A percentile compares a stretch with the other conserved stretches of the same genome.
Evolutionary conservation across 2,329 filamentous ascomycete genomes (phyloP).

Genomic region (Scolecobasidium constrictum): DNA sequence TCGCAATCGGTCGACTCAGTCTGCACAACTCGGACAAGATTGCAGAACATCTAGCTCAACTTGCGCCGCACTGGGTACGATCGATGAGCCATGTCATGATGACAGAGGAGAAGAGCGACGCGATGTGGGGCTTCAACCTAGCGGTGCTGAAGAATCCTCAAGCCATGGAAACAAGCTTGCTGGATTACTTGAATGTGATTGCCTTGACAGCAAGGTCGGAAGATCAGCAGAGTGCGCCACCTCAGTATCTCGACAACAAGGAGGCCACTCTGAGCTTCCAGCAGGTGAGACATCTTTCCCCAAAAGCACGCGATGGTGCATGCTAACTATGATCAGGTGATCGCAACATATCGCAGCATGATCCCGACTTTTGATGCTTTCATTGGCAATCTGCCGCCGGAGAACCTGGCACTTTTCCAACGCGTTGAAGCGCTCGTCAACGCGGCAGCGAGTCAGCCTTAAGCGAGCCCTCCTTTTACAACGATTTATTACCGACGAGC

Average conservation of each 20-base stretch:
- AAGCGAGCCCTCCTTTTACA: background rate
- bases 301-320: no score
- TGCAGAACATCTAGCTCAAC: conserved; percentile 66
- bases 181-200: conserved; percentile 75
- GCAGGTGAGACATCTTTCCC: conserved; percentile 46
- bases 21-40: conserved; percentile 66
- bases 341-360: conserved; percentile 42
- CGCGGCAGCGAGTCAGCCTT: background rate
- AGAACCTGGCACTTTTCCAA: conserved; percentile 10
- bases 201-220: conserved; percentile 53
- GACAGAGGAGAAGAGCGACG: conserved; percentile 88
- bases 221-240: conserved; percentile 23
- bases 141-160: conserved; percentile 79
- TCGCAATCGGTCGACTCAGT: conserved; percentile 80
- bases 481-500: background rate
- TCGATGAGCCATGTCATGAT: conserved; percentile 77
- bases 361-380: conserved; percentile 44
- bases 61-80: conserved; percentile 70
- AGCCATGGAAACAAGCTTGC: conserved; percentile 78
- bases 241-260: background rate
- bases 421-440: background rate
- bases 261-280: conserved; percentile 44
- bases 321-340: conserved; percentile 25
- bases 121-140: conserved; percentile 80
- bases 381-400: conserved; percentile 33